phyloP scores from a whole-genome alignment of 495 filamentous ascomycete genomes.

The Penicillium soppii region DNA sequence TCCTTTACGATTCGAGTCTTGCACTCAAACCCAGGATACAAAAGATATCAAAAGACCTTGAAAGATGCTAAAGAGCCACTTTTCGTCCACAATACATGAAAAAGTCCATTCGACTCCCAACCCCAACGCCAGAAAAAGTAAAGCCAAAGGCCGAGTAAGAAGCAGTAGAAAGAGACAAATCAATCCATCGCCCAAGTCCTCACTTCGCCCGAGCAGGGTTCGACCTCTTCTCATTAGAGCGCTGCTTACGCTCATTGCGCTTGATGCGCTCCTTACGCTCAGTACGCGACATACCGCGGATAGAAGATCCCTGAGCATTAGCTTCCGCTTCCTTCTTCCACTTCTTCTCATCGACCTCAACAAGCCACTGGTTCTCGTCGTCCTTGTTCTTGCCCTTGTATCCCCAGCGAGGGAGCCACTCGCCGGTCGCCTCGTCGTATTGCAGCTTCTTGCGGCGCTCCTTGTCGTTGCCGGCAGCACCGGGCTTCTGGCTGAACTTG shows the following conservation, averaged over 20 bases:
- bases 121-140: constrained; percentile 28
- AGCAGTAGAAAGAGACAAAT: constrained; percentile 8
- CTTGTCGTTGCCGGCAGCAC: constrained; percentile 43
- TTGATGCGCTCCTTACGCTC: constrained; percentile 64
- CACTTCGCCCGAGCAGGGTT: constrained; percentile 20
- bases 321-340: constrained; percentile 61
- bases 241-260: constrained; percentile 69
- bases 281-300: constrained; percentile 60
- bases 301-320: constrained; percentile 57
- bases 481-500: constrained; percentile 44
- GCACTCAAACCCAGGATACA: not conserved
- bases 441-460: constrained; percentile 76
- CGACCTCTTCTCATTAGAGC: constrained; percentile 61
- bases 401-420: constrained; percentile 92
- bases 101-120: constrained; percentile 24
- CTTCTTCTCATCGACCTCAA: constrained; percentile 81
- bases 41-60: constrained; percentile 10
- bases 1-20: not conserved
- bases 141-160: not conserved
- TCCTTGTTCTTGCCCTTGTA: constrained; percentile 91
- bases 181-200: constrained; percentile 32
- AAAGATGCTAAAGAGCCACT: not conserved
- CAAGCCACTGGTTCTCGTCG: constrained; percentile 75
- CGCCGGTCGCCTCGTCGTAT: constrained; percentile 79
- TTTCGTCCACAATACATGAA: constrained; percentile 10